Conservation (phyloP, 2,329 filamentous ascomycete genomes). For the Thermomyces lanuginosus region DNA sequence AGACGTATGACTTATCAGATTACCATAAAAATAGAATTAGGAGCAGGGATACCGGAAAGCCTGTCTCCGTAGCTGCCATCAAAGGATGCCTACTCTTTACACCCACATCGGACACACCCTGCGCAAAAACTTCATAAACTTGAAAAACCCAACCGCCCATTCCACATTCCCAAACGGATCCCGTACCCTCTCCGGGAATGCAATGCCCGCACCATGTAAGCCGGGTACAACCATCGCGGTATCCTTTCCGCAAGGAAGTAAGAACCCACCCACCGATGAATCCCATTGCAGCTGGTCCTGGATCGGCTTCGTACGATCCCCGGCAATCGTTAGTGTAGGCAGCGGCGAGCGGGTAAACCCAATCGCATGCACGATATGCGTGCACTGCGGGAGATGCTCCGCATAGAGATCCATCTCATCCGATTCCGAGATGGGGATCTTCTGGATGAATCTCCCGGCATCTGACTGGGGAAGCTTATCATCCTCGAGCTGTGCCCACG, state of each 20-base stretch:
- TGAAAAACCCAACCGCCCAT: constrained; percentile 46
- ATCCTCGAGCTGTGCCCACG: constrained; percentile 41
- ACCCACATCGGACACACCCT: constrained; percentile 38
- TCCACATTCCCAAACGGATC: constrained; percentile 48
- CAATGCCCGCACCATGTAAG: constrained; percentile 46
- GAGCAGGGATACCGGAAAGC: too few species aligned
- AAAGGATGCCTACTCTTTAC: too few species aligned
- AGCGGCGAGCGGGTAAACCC: constrained; percentile 38
- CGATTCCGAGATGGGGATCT: constrained; percentile 29
- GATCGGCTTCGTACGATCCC: constrained; percentile 14
- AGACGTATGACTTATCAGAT: too few species aligned
- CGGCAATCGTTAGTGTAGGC: constrained; percentile 32
- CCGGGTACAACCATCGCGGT: constrained; percentile 31
- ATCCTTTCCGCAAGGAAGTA: too few species aligned
- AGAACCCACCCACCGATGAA: constrained; percentile 27
- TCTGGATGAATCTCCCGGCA: constrained; percentile 32
- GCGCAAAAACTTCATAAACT: constrained; percentile 49
- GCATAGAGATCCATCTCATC: constrained; percentile 34
- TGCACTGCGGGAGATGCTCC: constrained; percentile 31
- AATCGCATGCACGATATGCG: constrained; percentile 42
- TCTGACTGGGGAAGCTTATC: constrained; percentile 29
- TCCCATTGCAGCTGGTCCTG: constrained; percentile 12
- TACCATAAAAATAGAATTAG: too few species aligned
- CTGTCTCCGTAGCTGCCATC: too few species aligned
- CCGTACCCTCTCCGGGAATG: constrained; percentile 44